Percentiles rank a stretch among this genome's conserved stretches.
phyloP scores from a whole-genome alignment of 768 basidiomycete species.

The Rhodotorula taiwanensis region DNA sequence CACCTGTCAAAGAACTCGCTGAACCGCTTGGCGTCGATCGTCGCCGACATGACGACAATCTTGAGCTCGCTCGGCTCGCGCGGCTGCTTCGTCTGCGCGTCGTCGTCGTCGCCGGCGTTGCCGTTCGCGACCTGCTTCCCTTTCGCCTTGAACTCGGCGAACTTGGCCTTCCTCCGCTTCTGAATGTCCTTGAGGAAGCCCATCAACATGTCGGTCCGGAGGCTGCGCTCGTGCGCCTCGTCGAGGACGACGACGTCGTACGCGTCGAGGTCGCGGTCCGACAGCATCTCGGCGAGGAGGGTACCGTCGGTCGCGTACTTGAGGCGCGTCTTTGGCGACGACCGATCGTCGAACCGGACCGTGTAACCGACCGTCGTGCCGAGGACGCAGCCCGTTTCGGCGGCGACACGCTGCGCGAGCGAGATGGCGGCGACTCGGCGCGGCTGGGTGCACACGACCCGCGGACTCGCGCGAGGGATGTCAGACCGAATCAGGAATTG shows the following conservation, averaged over 20 bases:
- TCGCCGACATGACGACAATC: conserved; percentile 94
- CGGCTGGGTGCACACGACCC: conserved; percentile 87
- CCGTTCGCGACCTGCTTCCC: conserved; percentile 45
- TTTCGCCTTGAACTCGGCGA: conserved; percentile 49
- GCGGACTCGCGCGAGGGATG: conserved; percentile 44
- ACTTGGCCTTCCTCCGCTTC: conserved; percentile 54
- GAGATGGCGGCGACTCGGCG: conserved; percentile 90
- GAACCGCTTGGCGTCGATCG: conserved; percentile 91
- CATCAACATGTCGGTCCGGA: conserved; percentile 89
- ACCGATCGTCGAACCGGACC: conserved; percentile 87
- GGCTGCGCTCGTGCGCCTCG: conserved; percentile 92
- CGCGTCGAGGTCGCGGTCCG: conserved; percentile 63
- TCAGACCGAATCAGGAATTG: conserved; percentile 87
- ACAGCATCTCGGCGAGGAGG: conserved; percentile 85
- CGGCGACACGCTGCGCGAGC: conserved; percentile 82
- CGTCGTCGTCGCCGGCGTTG: conserved; percentile 51
- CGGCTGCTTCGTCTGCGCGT: conserved; percentile 37
- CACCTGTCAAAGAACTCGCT: conserved; percentile 78
- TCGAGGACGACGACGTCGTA: conserved; percentile 90
- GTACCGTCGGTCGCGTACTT: conserved; percentile 98
- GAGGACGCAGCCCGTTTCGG: conserved; percentile 65
- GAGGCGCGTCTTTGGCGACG: conserved; percentile 63
- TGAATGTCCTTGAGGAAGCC: conserved; percentile 81
- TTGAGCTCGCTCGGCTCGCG: conserved; percentile 62
- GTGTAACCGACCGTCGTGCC: conserved; percentile 85